Percentiles rank a stretch among this genome's conserved stretches.
Evolutionary conservation across 208 protist species (phyloP).

Genomic region (Crithidia fasciculata): DNA sequence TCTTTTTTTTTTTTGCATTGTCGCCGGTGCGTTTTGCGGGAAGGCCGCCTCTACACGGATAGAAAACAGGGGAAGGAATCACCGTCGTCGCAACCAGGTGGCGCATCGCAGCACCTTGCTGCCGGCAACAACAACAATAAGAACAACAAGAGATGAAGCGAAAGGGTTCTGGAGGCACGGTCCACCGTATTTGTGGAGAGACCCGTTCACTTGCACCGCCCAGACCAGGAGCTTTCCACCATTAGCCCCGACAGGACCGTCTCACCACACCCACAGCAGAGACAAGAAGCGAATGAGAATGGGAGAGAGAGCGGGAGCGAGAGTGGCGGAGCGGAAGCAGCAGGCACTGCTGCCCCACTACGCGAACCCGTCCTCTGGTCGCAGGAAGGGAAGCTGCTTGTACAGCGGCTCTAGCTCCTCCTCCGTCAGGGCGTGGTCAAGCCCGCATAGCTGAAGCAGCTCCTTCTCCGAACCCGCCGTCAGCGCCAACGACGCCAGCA

Average conservation of each 20-base stretch:
- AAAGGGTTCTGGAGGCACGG: no score
- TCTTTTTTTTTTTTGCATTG: not conserved
- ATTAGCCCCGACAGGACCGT: no score
- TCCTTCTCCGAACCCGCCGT: constrained; percentile 66
- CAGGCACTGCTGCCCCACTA: not conserved
- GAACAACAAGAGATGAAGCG: not conserved
- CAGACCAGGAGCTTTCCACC: no score
- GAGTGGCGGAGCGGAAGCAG: no score
- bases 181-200: no score
- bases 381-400: constrained; percentile 80
- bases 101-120: no score
- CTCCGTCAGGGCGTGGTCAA: constrained; percentile 55
- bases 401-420: constrained; percentile 82
- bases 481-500: constrained; percentile 78
- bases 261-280: no score
- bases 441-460: constrained; percentile 71
- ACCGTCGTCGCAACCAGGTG: no score
- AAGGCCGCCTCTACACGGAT: no score
- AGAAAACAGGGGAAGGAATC: no score
- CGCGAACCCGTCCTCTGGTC: constrained; percentile 41
- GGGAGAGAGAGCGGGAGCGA: not conserved
- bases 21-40: not conserved
- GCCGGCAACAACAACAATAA: not conserved
- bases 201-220: no score
- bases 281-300: not conserved